phyloP scores from a whole-genome alignment of 2,329 filamentous ascomycete genomes.

The Paraconiothyrium brasiliense region DNA sequence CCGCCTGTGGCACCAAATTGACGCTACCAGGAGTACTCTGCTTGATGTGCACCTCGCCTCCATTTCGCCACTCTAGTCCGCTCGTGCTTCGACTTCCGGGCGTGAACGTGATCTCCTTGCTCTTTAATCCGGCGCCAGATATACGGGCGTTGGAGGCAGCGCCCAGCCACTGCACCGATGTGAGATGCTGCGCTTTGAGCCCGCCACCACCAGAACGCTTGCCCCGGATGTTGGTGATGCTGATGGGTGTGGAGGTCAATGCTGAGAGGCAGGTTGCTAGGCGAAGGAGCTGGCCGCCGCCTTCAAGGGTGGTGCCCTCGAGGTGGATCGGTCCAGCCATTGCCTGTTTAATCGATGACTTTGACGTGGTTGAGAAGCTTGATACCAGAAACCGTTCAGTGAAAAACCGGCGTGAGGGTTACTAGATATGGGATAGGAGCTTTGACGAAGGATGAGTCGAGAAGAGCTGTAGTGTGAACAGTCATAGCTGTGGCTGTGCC shows the following conservation, averaged over 20 bases:
- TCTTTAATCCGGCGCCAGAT: conserved; percentile 54
- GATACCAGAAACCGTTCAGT: too few relatives aligned
- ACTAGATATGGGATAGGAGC: background rate
- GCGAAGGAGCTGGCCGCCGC: conserved; percentile 69
- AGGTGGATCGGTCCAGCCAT: conserved; percentile 43
- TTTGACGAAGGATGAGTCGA: conserved; percentile 29
- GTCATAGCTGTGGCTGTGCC: conserved; percentile 24
- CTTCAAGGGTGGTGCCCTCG: conserved; percentile 68
- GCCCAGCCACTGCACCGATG: conserved; percentile 63
- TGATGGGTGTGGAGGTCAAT: conserved; percentile 60
- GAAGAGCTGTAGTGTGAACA: background rate
- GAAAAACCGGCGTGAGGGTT: background rate
- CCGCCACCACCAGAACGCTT: conserved; percentile 62
- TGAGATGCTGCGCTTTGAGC: conserved; percentile 66
- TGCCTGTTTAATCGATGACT: background rate
- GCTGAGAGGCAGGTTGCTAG: conserved; percentile 65
- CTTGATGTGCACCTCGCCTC: conserved; percentile 45
- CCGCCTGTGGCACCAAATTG: conserved; percentile 66
- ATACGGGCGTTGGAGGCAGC: conserved; percentile 57
- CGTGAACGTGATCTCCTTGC: conserved; percentile 53
- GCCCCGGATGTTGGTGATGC: conserved; percentile 64
- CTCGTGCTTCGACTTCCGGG: conserved; percentile 13
- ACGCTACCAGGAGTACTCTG: conserved; percentile 60
- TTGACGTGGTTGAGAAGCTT: background rate
- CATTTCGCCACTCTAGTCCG: conserved; percentile 1